These are phyloP conservation scores for Pseudogymnoascus sp. DNA, from an alignment of 2,329 filamentous ascomycete genomes.

Conservation along the genomic window DNA sequence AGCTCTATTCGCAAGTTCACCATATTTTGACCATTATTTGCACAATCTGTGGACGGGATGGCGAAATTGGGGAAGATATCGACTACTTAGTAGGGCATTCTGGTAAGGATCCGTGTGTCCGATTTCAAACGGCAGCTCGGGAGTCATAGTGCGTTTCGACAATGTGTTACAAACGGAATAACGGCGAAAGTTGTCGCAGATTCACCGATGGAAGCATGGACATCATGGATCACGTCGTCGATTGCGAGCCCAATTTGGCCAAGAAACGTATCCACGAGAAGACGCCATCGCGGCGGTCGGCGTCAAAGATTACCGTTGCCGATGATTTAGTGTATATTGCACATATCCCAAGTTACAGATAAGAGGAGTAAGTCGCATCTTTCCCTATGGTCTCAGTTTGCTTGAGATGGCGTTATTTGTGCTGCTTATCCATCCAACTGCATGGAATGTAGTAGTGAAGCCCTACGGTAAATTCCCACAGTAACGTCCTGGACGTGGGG, in stretches of 20 bases:
- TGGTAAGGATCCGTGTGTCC: background rate
- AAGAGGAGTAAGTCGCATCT: conserved; percentile 3
- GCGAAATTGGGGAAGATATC: background rate
- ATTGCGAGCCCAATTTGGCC: background rate
- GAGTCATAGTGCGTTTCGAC: background rate
- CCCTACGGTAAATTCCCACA: background rate
- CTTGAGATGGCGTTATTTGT: conserved; percentile 4
- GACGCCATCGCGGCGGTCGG: conserved; percentile 4
- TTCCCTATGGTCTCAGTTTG: conserved; percentile 8
- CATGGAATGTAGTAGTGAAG: background rate
- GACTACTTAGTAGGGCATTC: background rate
- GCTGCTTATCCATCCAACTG: conserved; percentile 3
- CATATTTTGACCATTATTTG: background rate
- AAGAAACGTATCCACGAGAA: background rate
- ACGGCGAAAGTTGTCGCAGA: background rate
- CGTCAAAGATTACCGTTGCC: background rate
- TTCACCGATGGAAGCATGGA: background rate
- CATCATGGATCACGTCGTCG: conserved; percentile 5
- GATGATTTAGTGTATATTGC: background rate
- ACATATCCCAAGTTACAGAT: conserved; percentile 3
- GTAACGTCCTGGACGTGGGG: background rate
- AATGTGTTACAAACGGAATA: background rate
- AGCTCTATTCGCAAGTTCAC: background rate
- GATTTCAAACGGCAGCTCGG: background rate
- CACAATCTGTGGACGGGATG: background rate